These are phyloP conservation scores for Elaeis oleifera DNA, from an alignment of 202 grass and related monocot genomes.

Conservation along the genomic window DNA sequence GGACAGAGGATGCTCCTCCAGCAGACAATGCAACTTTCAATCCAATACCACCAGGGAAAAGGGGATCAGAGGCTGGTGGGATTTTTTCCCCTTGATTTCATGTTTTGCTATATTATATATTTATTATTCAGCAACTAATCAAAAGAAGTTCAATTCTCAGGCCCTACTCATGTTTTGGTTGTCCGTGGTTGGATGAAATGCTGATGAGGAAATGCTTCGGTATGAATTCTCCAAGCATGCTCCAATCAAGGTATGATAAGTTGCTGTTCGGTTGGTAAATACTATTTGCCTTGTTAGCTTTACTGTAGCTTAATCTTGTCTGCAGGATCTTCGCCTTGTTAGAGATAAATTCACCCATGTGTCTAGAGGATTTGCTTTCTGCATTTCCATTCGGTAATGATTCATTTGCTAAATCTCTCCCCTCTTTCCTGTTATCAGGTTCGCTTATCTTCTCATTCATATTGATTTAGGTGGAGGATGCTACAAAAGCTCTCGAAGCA, in stretches of 20 bases:
- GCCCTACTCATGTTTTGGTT: conserved; percentile 98
- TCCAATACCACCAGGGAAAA: conserved; percentile 51
- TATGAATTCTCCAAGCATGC: conserved; percentile 97
- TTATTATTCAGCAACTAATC: conserved; percentile 24
- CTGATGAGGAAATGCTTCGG: conserved; percentile 97
- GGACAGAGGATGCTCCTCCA: conserved; percentile 73
- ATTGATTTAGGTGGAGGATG: conserved; percentile 75
- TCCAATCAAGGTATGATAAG: conserved; percentile 64
- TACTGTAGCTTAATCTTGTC: conserved; percentile 12
- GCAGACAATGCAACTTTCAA: conserved; percentile 55
- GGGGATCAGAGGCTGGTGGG: conserved; percentile 68
- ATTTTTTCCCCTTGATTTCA: background rate
- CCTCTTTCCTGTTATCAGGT: conserved; percentile 20
- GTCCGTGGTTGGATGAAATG: conserved; percentile 94
- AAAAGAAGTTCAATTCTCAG: conserved; percentile 33
- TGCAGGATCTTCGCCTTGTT: conserved; percentile 91
- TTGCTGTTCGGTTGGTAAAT: background rate
- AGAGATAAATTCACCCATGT: conserved; percentile 99
- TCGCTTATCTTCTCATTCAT: conserved; percentile 8
- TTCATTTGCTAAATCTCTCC: conserved; percentile 8
- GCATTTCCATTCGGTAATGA: conserved; percentile 91
- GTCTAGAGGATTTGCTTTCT: conserved; percentile 91
- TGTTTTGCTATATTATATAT: conserved; percentile 16
- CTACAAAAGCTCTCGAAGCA: conserved; percentile 92
- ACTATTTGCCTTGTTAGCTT: conserved; percentile 8